These are phyloP conservation scores for Rosellinia necatrix DNA, from an alignment of 2,329 filamentous ascomycete species.

Conservation along the genomic window DNA sequence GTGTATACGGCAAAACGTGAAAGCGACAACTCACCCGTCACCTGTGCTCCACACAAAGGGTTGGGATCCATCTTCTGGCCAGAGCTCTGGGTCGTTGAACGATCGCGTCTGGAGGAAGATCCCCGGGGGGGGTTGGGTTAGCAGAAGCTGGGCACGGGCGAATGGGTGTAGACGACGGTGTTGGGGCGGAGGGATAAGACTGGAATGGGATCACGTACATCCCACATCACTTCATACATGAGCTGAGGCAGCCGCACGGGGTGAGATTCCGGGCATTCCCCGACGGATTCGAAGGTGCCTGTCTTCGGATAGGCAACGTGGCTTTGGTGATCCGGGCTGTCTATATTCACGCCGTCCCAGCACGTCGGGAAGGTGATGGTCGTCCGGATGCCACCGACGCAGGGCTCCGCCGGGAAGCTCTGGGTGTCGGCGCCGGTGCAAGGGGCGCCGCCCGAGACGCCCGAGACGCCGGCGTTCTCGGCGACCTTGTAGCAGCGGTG, in stretches of 20 bases:
- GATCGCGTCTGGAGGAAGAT: conserved; percentile 32
- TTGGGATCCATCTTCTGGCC: conserved; percentile 39
- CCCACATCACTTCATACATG: conserved; percentile 65
- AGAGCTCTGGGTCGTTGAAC: conserved; percentile 37
- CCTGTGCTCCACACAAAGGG: conserved; percentile 38
- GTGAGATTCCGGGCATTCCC: conserved; percentile 53
- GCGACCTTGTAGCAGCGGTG: conserved; percentile 39
- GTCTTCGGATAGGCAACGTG: conserved; percentile 47
- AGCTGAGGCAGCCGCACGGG: conserved; percentile 61
- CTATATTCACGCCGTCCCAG: conserved; percentile 57
- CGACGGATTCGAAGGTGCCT: conserved; percentile 41
- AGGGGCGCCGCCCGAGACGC: conserved; percentile 40
- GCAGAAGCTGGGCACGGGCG: background rate
- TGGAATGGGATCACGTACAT: conserved; percentile 32
- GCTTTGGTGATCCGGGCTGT: conserved; percentile 50
- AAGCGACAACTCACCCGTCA: conserved; percentile 26
- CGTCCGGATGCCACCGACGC: conserved; percentile 52
- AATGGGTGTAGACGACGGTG: background rate
- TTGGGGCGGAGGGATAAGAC: background rate
- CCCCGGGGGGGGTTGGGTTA: conserved; percentile 9
- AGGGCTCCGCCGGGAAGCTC: conserved; percentile 55
- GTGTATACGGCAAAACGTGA: background rate
- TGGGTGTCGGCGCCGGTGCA: conserved; percentile 46
- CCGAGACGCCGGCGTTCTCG: conserved; percentile 30
- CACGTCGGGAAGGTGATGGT: conserved; percentile 60